Percentiles rank a stretch among this genome's conserved stretches.
Conservation (phyloP, 2,329 filamentous ascomycete species). For the Colletotrichum filicis region DNA sequence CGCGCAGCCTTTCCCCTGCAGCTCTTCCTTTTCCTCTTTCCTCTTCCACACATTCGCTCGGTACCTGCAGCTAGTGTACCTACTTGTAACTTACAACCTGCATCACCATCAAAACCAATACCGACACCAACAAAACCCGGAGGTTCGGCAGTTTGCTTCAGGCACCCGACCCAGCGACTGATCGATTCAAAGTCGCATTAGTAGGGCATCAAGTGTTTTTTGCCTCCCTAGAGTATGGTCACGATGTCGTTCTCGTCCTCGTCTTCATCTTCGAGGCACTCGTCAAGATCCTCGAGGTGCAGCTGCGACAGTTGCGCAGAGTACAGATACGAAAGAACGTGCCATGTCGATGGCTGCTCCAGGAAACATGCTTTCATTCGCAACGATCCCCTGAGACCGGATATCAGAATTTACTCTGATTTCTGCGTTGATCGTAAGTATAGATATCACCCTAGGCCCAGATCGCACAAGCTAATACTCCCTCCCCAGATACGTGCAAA, state of each 20-base stretch:
- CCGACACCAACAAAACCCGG: background rate
- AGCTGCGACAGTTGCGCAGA: conserved; percentile 2
- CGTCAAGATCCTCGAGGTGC: background rate
- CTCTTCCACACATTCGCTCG: background rate
- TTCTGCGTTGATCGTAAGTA: conserved; percentile 30
- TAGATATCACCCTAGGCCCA: background rate
- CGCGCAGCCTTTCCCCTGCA: background rate
- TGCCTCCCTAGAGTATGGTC: background rate
- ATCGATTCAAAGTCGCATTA: background rate
- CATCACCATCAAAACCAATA: background rate
- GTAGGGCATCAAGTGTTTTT: background rate
- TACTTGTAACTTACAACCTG: background rate
- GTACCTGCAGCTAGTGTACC: background rate
- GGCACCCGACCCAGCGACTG: background rate
- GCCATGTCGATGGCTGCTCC: conserved; percentile 22
- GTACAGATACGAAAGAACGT: conserved; percentile 8
- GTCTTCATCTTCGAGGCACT: background rate
- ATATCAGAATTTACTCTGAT: conserved; percentile 27
- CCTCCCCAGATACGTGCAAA: conserved; percentile 16
- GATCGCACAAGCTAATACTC: background rate
- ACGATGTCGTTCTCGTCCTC: background rate
- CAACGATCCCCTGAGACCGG: conserved; percentile 1
- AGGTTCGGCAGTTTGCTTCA: background rate
- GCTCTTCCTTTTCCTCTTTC: background rate
- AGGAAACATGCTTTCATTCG: conserved; percentile 30